phyloP scores from a whole-genome alignment of 2,329 filamentous ascomycete species.

The Chaetothyriales sp. region DNA sequence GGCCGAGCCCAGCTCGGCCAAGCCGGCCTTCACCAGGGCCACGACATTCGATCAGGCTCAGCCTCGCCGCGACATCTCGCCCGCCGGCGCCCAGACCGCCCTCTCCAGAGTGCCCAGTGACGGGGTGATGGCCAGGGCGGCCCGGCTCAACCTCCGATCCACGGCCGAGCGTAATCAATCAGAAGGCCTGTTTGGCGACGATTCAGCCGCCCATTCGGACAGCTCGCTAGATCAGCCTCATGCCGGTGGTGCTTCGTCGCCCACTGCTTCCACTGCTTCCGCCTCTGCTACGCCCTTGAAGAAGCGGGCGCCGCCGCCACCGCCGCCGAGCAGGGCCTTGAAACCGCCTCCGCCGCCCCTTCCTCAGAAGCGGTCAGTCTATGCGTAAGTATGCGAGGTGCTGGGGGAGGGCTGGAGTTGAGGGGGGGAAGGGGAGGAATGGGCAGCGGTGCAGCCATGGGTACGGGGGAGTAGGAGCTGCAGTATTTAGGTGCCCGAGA shows the following conservation, averaged over 20 bases:
- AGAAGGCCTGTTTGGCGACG: constrained; percentile 38
- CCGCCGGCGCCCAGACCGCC: constrained; percentile 28
- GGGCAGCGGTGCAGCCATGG: too few species aligned
- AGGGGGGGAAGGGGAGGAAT: too few species aligned
- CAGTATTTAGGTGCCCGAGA: not conserved
- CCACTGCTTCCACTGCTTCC: constrained; percentile 40
- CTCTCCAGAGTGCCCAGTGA: constrained; percentile 44
- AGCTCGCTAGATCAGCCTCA: constrained; percentile 37
- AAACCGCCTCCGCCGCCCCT: constrained; percentile 53
- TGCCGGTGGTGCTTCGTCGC: constrained; percentile 40
- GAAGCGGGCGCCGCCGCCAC: constrained; percentile 49
- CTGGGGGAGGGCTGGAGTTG: not conserved
- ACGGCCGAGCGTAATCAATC: not conserved
- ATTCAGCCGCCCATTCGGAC: constrained; percentile 35
- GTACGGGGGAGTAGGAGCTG: not conserved
- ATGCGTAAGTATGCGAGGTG: constrained; percentile 4
- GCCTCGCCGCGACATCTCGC: constrained; percentile 39
- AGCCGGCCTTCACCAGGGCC: constrained; percentile 38
- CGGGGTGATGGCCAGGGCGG: constrained; percentile 35
- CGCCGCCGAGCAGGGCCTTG: constrained; percentile 48
- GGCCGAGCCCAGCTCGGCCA: constrained; percentile 22
- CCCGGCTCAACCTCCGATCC: constrained; percentile 34
- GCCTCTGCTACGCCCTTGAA: constrained; percentile 30
- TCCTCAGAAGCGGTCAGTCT: constrained; percentile 43
- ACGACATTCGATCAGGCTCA: constrained; percentile 47